Evolutionary conservation across 345 rosid genomes (phyloP), one percentile per base, ranked within the genome.

Genomic region (Eutrema yunnanense): DNA sequence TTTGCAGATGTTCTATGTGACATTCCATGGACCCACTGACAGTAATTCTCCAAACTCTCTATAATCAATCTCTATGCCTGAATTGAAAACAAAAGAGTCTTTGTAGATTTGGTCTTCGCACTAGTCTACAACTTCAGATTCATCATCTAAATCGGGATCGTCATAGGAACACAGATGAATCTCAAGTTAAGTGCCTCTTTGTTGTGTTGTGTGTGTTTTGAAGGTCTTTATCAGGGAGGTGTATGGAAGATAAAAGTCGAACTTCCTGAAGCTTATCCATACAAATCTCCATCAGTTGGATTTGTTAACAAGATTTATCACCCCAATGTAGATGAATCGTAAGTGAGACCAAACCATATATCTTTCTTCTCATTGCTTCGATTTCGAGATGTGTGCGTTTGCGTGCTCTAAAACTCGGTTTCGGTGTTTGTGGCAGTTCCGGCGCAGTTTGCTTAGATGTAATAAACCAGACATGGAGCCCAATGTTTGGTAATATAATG

Each of bases 181-280:
- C 42, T 67, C 4, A 38, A 44, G 40, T 47, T 12, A n/a, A 32
- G 4, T 55, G 16, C 13, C 29, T 29, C 2, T 66, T 71, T 67
- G 26, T 22, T 22, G 26, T n/a, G 34, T 38, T 57, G 10, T 66
- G 42, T 37, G 73, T 43, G 36, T 57, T 72, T 69, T 78, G 56
- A 82, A 94, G 98, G 98, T 84, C 95, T 84, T 55, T 94, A 94
- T 77, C 77, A 86, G 61, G 96, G 96, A 79, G 97, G 98, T 64
- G 81, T 89, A 14, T 93, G 98, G 97, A 94, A 80, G 90, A 82
- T 91, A 51, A 87, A 90, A 86, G 98, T 91, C 11, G 92, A 82
- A 81, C 84, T 94, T 41, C 95, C 97, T 32, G 96, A 89, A 80
- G 95, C 92, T 78, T 94, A 94, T 82, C 98, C 98, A 12, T 86